A percentile compares a stretch with the other conserved stretches of the same genome.
Conservation (phyloP, 2,329 filamentous ascomycete species). For the Knoxdaviesia proteae region DNA sequence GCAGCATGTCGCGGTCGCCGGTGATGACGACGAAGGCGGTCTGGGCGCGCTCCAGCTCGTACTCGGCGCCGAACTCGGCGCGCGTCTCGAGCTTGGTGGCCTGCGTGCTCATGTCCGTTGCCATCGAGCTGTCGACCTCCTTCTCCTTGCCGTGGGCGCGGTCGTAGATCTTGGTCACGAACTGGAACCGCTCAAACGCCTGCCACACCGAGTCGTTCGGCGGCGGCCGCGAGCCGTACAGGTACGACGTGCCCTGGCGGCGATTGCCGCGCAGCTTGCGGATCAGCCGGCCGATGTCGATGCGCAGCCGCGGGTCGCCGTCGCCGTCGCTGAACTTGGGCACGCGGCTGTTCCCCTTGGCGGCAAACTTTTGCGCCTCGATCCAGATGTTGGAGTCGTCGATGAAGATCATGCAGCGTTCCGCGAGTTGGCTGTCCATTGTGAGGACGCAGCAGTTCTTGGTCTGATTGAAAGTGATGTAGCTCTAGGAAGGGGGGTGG, state of each 20-base stretch:
- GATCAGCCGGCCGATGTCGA: slow-evolving; percentile 7
- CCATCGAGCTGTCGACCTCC: slow-evolving; percentile 10
- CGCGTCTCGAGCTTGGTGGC: slow-evolving; percentile 5
- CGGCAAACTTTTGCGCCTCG: slow-evolving; percentile 8
- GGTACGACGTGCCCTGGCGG: slow-evolving; percentile 5
- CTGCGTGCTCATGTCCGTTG: slow-evolving; percentile 4
- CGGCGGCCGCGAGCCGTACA: slow-evolving; percentile 10
- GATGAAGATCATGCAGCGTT: slow-evolving; percentile 8
- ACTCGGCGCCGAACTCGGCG: not conserved
- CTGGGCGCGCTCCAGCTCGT: slow-evolving; percentile 1
- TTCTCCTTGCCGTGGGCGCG: slow-evolving; percentile 8
- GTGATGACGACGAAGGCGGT: slow-evolving; percentile 8
- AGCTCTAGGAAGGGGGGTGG: no score
- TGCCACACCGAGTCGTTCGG: slow-evolving; percentile 9
- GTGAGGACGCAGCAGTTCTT: not conserved
- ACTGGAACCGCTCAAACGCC: slow-evolving; percentile 4
- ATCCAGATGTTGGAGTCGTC: slow-evolving; percentile 10
- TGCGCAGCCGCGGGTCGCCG: slow-evolving; percentile 7
- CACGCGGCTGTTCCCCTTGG: slow-evolving; percentile 6
- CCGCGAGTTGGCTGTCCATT: slow-evolving; percentile 1
- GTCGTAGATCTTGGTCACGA: slow-evolving; percentile 7
- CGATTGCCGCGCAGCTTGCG: slow-evolving; percentile 5
- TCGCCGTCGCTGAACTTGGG: slow-evolving; percentile 8
- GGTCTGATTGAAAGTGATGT: no score
- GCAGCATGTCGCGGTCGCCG: slow-evolving; percentile 10